Conservation (phyloP, 2,329 filamentous ascomycete genomes). For the Furcasterigmium sp. region DNA sequence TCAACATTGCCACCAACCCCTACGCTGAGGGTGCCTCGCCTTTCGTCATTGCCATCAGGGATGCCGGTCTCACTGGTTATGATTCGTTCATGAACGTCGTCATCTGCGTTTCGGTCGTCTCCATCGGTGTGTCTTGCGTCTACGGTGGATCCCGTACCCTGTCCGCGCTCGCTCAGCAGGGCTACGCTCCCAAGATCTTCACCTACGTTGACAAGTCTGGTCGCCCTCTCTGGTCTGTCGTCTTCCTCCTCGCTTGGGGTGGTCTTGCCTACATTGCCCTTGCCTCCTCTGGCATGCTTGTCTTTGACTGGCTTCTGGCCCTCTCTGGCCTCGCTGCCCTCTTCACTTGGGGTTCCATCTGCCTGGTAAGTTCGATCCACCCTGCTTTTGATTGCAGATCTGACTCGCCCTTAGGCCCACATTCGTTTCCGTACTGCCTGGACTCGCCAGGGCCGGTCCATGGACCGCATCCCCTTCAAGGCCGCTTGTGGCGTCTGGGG, state of each 20-base stretch:
- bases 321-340: constrained; percentile 58
- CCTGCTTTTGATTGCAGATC: too few species aligned
- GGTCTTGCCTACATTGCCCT: constrained; percentile 42
- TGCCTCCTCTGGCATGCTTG: constrained; percentile 36
- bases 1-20: constrained; percentile 35
- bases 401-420: constrained; percentile 48
- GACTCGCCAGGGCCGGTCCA: constrained; percentile 48
- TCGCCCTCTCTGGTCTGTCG: constrained; percentile 42
- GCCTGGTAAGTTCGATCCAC: constrained; percentile 26
- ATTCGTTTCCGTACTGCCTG: constrained; percentile 64
- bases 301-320: constrained; percentile 62
- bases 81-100: constrained; percentile 49
- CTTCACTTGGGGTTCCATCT: constrained; percentile 63
- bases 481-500: constrained; percentile 56
- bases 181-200: constrained; percentile 49
- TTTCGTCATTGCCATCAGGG: constrained; percentile 7
- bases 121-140: constrained; percentile 48
- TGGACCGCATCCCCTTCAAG: constrained; percentile 62
- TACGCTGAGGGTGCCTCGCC: constrained; percentile 27
- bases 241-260: constrained; percentile 38
- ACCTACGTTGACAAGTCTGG: constrained; percentile 49
- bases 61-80: constrained; percentile 35
- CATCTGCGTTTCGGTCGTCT: constrained; percentile 48
- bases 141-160: constrained; percentile 52
- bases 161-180: constrained; percentile 49